Base-by-base conservation (phyloP, 352 stramenopile species). In the Phytophthora idaei region DNA sequence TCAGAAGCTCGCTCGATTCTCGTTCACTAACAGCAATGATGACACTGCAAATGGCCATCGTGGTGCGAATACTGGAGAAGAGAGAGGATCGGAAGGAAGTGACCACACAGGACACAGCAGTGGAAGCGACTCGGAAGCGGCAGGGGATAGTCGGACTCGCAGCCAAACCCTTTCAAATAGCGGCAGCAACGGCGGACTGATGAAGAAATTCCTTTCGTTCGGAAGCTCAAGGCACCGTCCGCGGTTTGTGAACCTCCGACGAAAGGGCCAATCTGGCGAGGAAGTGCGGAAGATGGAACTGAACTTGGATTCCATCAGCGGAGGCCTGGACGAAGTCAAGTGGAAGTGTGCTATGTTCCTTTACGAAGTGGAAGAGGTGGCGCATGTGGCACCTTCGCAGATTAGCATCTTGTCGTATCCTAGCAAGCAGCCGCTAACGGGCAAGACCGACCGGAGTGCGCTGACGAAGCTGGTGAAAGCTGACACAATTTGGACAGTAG, bases 341-440 rank as follows among this genome's bases (percentile, higher is more conserved):
- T 95, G 87, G 87, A 90, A 91, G 51, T 95, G 87, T 39, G 87
- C 87, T 9, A 73, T 90, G 47, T 95, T 92, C 57, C 48, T 95
- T 41, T 95, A 93, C 57, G 87, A 95, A 42, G 75, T 88, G 10
- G 87, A 95, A 28, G 87, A 93, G 64, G 87, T 95, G 14, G 67
- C 87, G 1, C 82, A 90, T 31, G 74, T 93, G 5, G 87, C 87
- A 4, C 87, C 87, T 34, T 87, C 87, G 1, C 87, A 95, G 67
- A 95, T 93, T 67, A 78, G 76, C n/a, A 85, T 95, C 45, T 57
- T 90, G 12, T 71, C 81, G 56, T 92, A 92, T 71, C 85, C 85
- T 7, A 77, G 83, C 39, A 92, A 91, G 41, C 80, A 89, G 50
- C 62, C 81, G 10, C 64, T 95, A 12, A 66, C 74, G 3, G 83